These are phyloP conservation scores for Radiomyces spectabilis DNA, from an alignment of 192 early-diverging fungal species.

Conservation along the genomic window DNA sequence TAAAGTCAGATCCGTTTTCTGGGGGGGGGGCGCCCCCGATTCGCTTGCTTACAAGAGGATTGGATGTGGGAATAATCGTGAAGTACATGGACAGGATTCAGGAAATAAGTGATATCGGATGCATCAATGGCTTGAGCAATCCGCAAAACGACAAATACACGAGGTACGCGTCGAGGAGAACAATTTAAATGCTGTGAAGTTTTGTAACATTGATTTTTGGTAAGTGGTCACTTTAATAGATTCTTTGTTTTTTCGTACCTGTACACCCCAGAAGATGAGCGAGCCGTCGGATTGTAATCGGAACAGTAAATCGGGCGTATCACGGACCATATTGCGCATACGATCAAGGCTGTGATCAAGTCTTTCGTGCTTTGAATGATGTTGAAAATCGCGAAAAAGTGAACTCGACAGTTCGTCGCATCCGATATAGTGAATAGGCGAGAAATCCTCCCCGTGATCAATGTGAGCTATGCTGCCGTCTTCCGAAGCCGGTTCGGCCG, in stretches of 20 bases:
- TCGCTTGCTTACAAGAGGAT: slow-evolving; percentile 24
- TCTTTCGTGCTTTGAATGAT: slow-evolving; percentile 20
- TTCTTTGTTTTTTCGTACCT: slow-evolving; percentile 38
- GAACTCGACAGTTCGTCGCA: slow-evolving; percentile 43
- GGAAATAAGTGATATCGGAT: slow-evolving; percentile 52
- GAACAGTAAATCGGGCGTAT: slow-evolving; percentile 74
- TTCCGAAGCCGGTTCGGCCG: slow-evolving; percentile 1
- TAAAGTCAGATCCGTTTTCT: not conserved
- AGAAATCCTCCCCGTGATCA: slow-evolving; percentile 24
- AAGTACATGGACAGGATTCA: slow-evolving; percentile 28
- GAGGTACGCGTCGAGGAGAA: slow-evolving; percentile 54
- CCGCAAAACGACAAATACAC: slow-evolving; percentile 59
- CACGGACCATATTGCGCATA: slow-evolving; percentile 52
- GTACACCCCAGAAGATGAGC: slow-evolving; percentile 72
- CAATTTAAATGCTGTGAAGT: slow-evolving; percentile 61
- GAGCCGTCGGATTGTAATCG: slow-evolving; percentile 63
- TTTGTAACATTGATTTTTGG: too few relatives aligned
- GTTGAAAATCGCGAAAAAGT: slow-evolving; percentile 9
- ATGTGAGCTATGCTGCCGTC: not conserved
- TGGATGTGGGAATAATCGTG: slow-evolving; percentile 30
- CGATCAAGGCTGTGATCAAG: slow-evolving; percentile 34
- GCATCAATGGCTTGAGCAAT: slow-evolving; percentile 45
- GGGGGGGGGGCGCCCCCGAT: too few relatives aligned
- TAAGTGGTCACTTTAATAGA: not conserved
- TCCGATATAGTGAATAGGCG: slow-evolving; percentile 53